Conservation (phyloP, 148 eudicot genomes). For the Dianthus caryophyllus region DNA sequence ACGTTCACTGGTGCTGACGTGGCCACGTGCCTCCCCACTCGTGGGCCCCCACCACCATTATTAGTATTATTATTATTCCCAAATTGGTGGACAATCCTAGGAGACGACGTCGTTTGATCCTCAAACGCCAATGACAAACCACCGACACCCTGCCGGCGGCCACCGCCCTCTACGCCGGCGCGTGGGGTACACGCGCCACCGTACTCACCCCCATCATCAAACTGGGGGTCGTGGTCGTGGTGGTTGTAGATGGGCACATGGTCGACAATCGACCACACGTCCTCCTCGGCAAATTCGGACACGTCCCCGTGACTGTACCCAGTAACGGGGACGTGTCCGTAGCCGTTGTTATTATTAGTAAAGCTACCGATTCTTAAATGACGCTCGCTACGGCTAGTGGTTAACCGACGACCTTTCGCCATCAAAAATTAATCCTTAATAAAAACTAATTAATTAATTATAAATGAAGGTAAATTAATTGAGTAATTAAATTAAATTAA, state of each 20-base stretch:
- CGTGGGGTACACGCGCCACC: constrained; percentile 44
- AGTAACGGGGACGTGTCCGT: background rate
- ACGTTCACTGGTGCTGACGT: constrained; percentile 88
- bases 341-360: background rate
- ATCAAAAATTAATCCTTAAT: constrained; percentile 31
- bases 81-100: constrained; percentile 61
- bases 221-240: constrained; percentile 1
- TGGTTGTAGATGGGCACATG: constrained; percentile 26
- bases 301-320: constrained; percentile 12
- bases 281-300: constrained; percentile 63
- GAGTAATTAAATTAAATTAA: background rate
- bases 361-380: constrained; percentile 31
- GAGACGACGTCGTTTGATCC: constrained; percentile 43
- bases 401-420: constrained; percentile 80
- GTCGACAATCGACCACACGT: constrained; percentile 65
- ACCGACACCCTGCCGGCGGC: constrained; percentile 31
- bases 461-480: too few relatives aligned
- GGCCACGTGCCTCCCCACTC: constrained; percentile 52
- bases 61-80: constrained; percentile 20
- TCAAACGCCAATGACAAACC: constrained; percentile 81
- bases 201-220: background rate
- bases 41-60: constrained; percentile 26
- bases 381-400: constrained; percentile 70
- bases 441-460: background rate
- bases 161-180: constrained; percentile 31